phyloP scores from a whole-genome alignment of 371 early-diverging fungal genomes.

The Furculomyces boomerangus region DNA sequence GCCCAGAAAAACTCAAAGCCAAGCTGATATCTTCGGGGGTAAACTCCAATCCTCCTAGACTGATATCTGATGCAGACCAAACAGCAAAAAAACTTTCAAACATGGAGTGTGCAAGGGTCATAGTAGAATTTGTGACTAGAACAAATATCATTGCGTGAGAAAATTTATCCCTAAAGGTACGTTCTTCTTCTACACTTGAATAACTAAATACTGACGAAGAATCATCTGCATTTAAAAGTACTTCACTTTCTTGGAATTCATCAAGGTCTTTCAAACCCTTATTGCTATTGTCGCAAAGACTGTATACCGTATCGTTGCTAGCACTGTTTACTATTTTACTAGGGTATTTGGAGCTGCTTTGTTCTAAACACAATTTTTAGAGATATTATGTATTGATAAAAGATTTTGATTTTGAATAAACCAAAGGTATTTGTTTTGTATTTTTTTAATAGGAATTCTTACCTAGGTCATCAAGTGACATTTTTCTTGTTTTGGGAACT shows the following conservation, averaged over 20 bases:
- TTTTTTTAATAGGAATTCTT: too few relatives aligned
- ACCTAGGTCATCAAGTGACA: neutral
- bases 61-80: conserved; percentile 30
- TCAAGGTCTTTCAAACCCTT: conserved; percentile 1
- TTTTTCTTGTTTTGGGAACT: neutral
- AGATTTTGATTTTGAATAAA: too few relatives aligned
- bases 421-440: too few relatives aligned
- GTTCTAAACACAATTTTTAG: too few relatives aligned
- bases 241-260: neutral
- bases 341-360: too few relatives aligned
- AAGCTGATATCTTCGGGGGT: conserved; percentile 31
- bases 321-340: too few relatives aligned
- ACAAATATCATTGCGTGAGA: conserved; percentile 4
- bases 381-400: too few relatives aligned
- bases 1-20: conserved; percentile 33
- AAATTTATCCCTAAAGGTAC: neutral
- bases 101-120: conserved; percentile 48
- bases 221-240: neutral
- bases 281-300: too few relatives aligned
- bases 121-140: conserved; percentile 13
- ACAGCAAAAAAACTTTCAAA: conserved; percentile 55
- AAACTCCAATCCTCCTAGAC: conserved; percentile 40
- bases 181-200: neutral
- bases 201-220: neutral
- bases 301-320: too few relatives aligned